These are phyloP conservation scores for Verticillium isaacii DNA, from an alignment of 2,329 filamentous ascomycete genomes.

Conservation along the genomic window DNA sequence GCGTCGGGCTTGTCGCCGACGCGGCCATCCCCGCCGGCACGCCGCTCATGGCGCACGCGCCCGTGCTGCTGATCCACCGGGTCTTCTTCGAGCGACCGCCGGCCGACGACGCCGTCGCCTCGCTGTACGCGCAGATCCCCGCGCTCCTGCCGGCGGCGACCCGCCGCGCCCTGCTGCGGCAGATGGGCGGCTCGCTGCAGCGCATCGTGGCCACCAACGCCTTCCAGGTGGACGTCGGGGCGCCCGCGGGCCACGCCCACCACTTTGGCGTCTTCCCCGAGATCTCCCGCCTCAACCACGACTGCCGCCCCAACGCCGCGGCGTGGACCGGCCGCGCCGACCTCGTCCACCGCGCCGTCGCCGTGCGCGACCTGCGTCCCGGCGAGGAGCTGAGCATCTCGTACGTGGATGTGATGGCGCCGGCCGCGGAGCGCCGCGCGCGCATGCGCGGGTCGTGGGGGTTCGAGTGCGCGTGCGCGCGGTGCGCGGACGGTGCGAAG, in stretches of 20 bases:
- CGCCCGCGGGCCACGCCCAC: slow-evolving; percentile 4
- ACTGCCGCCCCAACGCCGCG: slow-evolving; percentile 38
- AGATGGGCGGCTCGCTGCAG: slow-evolving; percentile 1
- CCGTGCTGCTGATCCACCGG: slow-evolving; percentile 12
- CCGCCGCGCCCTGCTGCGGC: slow-evolving; percentile 6
- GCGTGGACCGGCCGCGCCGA: slow-evolving; percentile 33
- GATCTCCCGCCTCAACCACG: slow-evolving; percentile 36
- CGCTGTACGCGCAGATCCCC: neutral
- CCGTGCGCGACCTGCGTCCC: slow-evolving; percentile 28
- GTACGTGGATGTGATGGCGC: slow-evolving; percentile 30
- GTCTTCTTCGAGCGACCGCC: slow-evolving; percentile 10
- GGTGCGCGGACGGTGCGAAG: slow-evolving; percentile 23
- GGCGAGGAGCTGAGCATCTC: slow-evolving; percentile 39
- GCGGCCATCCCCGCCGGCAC: slow-evolving; percentile 15
- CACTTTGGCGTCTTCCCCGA: slow-evolving; percentile 14
- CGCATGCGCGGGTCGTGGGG: slow-evolving; percentile 29
- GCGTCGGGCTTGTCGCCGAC: slow-evolving; percentile 19
- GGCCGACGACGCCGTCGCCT: neutral
- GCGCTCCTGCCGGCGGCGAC: slow-evolving; percentile 3
- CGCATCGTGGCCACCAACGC: slow-evolving; percentile 11
- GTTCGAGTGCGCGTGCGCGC: slow-evolving; percentile 33
- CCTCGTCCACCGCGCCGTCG: slow-evolving; percentile 32
- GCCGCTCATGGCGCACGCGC: slow-evolving; percentile 7
- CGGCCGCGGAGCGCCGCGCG: slow-evolving; percentile 17
- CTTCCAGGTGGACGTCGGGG: slow-evolving; percentile 13